Percentiles rank a stretch among this genome's conserved stretches.
phyloP scores from a whole-genome alignment of 306 rosid genomes.

The Hippophae gyantsensis region DNA sequence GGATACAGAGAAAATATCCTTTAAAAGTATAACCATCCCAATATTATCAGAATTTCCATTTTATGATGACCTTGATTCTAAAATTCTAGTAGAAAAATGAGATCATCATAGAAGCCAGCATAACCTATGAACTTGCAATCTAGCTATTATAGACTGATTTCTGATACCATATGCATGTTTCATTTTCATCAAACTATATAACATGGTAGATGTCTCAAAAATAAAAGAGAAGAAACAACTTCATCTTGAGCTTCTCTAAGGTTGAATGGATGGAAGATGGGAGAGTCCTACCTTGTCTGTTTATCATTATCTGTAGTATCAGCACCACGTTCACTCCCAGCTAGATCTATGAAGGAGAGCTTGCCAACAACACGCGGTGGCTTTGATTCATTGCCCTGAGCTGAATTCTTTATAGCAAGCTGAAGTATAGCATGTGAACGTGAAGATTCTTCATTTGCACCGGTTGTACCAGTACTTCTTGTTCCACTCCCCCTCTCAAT shows the following conservation, averaged over 20 bases:
- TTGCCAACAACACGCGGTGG: constrained; percentile 88
- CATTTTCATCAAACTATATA: constrained; percentile 1
- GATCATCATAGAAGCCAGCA: too few relatives aligned
- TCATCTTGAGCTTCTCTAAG: background rate
- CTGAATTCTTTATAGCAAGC: constrained; percentile 82
- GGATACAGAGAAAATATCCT: too few relatives aligned
- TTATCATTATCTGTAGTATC: constrained; percentile 98
- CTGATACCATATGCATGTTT: background rate
- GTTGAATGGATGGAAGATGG: constrained; percentile 1
- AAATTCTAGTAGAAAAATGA: too few relatives aligned
- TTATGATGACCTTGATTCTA: too few relatives aligned
- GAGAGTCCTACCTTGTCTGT: constrained; percentile 62
- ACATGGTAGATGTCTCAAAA: background rate
- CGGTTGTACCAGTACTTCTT: constrained; percentile 95
- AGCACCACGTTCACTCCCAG: constrained; percentile 99
- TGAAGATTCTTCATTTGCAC: constrained; percentile 98
- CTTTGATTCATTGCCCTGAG: constrained; percentile 76
- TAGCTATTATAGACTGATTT: background rate
- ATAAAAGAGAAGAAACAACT: background rate
- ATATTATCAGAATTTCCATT: too few relatives aligned
- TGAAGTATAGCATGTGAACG: constrained; percentile 99
- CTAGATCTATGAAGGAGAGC: constrained; percentile 97
- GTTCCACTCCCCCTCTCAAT: constrained; percentile 91
- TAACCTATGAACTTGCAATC: too few relatives aligned
- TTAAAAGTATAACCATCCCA: too few relatives aligned